These are phyloP conservation scores for Knoxia roxburghii DNA, from an alignment of 257 asterid genomes.

Conservation along the genomic window DNA sequence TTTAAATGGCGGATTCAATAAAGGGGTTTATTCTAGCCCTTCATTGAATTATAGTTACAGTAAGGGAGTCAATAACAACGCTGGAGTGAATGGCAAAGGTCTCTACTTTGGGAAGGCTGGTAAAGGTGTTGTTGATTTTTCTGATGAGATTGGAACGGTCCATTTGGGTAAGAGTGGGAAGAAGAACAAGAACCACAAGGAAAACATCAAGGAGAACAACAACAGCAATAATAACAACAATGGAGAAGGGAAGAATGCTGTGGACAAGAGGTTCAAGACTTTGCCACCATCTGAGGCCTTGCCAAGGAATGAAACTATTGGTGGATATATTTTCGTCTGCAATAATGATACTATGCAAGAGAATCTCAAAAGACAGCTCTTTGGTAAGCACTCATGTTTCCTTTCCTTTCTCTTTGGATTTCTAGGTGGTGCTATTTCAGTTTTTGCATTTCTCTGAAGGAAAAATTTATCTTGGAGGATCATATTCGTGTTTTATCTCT, in stretches of 20 bases:
- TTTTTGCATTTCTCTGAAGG: neutral
- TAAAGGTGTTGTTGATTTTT: constrained; percentile 21
- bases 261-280: constrained; percentile 94
- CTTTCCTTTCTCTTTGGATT: neutral
- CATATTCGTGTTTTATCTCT: no score
- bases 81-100: constrained; percentile 41
- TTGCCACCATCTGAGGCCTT: constrained; percentile 84
- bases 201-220: constrained; percentile 14
- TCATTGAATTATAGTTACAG: constrained; percentile 36
- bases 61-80: constrained; percentile 40
- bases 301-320: constrained; percentile 93
- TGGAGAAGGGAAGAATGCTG: constrained; percentile 41
- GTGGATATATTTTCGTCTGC: constrained; percentile 96
- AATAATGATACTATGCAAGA: constrained; percentile 98
- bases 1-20: constrained; percentile 85
- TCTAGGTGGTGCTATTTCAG: neutral
- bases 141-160: constrained; percentile 34
- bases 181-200: constrained; percentile 50
- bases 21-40: constrained; percentile 58
- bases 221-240: constrained; percentile 16
- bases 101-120: constrained; percentile 27
- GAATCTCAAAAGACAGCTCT: constrained; percentile 86
- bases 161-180: constrained; percentile 44
- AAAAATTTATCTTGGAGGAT: neutral
- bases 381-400: constrained; percentile 43